Evolutionary conservation across 2,329 filamentous ascomycete genomes (phyloP), one percentile per base, ranked within the genome.

Genomic region (Xenoacremonium recifei): DNA sequence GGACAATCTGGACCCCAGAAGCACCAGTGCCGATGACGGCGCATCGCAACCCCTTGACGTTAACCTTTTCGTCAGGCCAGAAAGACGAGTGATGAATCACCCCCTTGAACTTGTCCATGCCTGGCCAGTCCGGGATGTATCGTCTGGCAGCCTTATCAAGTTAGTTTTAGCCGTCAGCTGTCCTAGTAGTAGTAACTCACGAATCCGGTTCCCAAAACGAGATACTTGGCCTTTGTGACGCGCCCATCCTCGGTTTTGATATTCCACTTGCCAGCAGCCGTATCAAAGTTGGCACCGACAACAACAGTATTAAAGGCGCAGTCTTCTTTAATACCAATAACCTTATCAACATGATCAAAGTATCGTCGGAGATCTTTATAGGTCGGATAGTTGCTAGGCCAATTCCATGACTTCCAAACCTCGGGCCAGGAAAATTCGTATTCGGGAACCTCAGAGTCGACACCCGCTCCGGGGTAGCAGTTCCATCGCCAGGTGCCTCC

Each of bases 21-120:
- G 81, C 77, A 2, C 82, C 82, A 0, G 80, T 85, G 11, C 83
- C 82, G 23, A 86, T 77, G 42, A 85, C 73, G 13, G 75, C 82
- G 37, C 79, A 73, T 15, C 73, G 71, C 59, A 85, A 85, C 35
- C 72, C 72, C 31, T 70, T 70, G 20, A 81, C 71, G 38, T 77
- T 69, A n/a, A 84, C 67, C 5, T 75, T 68, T 4, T 72, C 64
- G 6, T 79, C 68, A 1, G 80, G 79, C 80, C 80, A 83, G 58
- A 77, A 77, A 1, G 77, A 79, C 0, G 77, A 76, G 57, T 84
- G 80, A 51, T 80, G 72, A 11, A 82, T 71, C 13, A 70, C 59
- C 16, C 82, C 82, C 42, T 79, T 70, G 68, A 82, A 85, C 20
- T 68, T 72, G 16, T 79, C 71, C 47, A 83, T 70, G 11, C 80